phyloP scores from a whole-genome alignment of 2,329 filamentous ascomycete genomes.

The Fusarium torreyae region DNA sequence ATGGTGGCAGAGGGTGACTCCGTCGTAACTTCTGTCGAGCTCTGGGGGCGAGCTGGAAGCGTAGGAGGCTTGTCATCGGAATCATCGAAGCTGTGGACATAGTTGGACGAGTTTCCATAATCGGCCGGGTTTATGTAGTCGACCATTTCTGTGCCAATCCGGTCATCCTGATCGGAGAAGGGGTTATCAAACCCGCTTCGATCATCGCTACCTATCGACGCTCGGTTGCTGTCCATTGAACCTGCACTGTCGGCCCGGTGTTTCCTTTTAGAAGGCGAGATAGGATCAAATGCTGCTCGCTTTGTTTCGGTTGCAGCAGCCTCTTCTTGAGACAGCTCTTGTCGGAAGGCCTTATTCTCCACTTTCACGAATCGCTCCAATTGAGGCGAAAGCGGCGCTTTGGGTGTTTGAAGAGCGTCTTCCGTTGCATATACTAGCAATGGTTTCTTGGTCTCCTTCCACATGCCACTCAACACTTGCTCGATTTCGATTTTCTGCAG shows the following conservation, averaged over 20 bases:
- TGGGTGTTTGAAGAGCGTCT: conserved; percentile 39
- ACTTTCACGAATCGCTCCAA: conserved; percentile 64
- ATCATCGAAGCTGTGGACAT: conserved; percentile 32
- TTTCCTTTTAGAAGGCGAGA: conserved; percentile 63
- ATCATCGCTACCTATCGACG: conserved; percentile 61
- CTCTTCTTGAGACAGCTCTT: conserved; percentile 62
- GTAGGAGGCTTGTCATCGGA: conserved; percentile 29
- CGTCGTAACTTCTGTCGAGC: conserved; percentile 21
- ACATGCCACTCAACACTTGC: conserved; percentile 62
- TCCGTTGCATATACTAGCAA: conserved; percentile 70
- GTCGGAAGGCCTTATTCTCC: conserved; percentile 68
- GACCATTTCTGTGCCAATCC: conserved; percentile 48
- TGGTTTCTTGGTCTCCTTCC: conserved; percentile 63
- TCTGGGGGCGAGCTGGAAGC: conserved; percentile 28
- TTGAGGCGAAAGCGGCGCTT: conserved; percentile 56
- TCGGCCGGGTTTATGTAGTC: conserved; percentile 35
- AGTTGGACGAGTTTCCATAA: conserved; percentile 24
- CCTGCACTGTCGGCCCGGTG: conserved; percentile 63
- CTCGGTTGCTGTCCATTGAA: conserved; percentile 64
- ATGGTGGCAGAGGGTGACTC: conserved; percentile 48
- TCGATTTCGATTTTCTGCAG: conserved; percentile 64
- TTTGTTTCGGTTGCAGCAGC: conserved; percentile 43
- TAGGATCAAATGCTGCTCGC: conserved; percentile 54
- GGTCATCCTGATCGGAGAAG: conserved; percentile 50
- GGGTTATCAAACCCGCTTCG: conserved; percentile 51